Percentiles rank a stretch among this genome's conserved stretches.
These are phyloP conservation scores for Cladosporium sp. DNA, from an alignment of 2,329 filamentous ascomycete species.

Conservation along the genomic window DNA sequence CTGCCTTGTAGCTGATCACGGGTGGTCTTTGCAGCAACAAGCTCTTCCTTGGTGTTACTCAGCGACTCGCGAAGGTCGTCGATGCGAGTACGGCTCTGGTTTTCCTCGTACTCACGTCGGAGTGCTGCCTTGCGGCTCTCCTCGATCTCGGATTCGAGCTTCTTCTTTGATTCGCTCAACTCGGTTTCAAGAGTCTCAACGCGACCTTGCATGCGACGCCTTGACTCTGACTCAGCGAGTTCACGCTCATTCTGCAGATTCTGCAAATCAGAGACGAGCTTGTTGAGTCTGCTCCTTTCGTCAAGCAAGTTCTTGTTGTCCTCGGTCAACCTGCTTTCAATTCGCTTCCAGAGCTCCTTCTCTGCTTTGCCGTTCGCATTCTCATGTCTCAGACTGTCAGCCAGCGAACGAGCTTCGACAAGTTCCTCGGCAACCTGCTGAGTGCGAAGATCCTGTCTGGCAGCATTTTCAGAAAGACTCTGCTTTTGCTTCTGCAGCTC, in stretches of 20 bases:
- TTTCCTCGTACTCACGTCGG: slow-evolving; percentile 85
- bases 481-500: slow-evolving; percentile 84
- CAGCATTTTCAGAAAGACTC: slow-evolving; percentile 75
- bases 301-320: slow-evolving; percentile 84
- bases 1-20: slow-evolving; percentile 86
- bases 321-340: slow-evolving; percentile 82
- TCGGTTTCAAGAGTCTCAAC: slow-evolving; percentile 80
- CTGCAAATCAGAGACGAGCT: slow-evolving; percentile 79
- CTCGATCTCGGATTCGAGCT: slow-evolving; percentile 78
- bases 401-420: slow-evolving; percentile 76
- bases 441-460: slow-evolving; percentile 85
- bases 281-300: slow-evolving; percentile 82
- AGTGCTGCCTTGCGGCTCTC: slow-evolving; percentile 80
- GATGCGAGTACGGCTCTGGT: slow-evolving; percentile 86
- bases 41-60: slow-evolving; percentile 79
- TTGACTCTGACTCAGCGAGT: slow-evolving; percentile 76
- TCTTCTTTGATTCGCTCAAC: slow-evolving; percentile 75
- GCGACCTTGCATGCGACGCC: slow-evolving; percentile 75
- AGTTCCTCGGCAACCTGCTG: slow-evolving; percentile 93
- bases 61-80: slow-evolving; percentile 85
- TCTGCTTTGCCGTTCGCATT: slow-evolving; percentile 92
- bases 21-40: slow-evolving; percentile 81
- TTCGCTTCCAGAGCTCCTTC: slow-evolving; percentile 91
- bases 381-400: slow-evolving; percentile 87
- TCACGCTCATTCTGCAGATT: slow-evolving; percentile 91